These are phyloP conservation scores for Penicillium sumatraense DNA, from an alignment of 2,329 filamentous ascomycete species.

Conservation along the genomic window DNA sequence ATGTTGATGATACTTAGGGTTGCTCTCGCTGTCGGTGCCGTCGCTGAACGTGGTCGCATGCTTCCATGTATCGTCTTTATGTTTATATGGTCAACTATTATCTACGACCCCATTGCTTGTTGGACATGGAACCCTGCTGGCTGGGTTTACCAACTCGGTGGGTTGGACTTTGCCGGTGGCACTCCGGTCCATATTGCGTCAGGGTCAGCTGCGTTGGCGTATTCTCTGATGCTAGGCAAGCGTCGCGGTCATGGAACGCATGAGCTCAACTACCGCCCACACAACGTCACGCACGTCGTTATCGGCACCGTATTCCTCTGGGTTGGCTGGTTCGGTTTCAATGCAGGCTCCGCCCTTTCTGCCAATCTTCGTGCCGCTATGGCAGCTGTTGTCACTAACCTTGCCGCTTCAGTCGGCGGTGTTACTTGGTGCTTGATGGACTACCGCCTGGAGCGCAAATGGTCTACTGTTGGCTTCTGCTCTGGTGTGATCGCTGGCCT, in stretches of 20 bases:
- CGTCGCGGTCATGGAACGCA: slow-evolving; percentile 82
- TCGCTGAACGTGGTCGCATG: slow-evolving; percentile 86
- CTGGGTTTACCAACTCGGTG: slow-evolving; percentile 79
- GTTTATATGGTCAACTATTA: slow-evolving; percentile 87
- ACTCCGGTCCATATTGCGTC: slow-evolving; percentile 89
- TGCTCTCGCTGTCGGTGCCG: slow-evolving; percentile 80
- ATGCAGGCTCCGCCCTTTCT: slow-evolving; percentile 78
- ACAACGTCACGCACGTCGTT: slow-evolving; percentile 91
- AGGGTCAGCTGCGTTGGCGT: slow-evolving; percentile 81
- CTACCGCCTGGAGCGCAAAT: slow-evolving; percentile 86
- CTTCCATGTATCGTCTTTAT: slow-evolving; percentile 88
- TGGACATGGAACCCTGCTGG: slow-evolving; percentile 90
- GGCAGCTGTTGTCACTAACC: slow-evolving; percentile 83
- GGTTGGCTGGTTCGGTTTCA: slow-evolving; percentile 97
- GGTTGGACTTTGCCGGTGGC: slow-evolving; percentile 86
- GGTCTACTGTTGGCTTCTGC: slow-evolving; percentile 92
- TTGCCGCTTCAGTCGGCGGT: slow-evolving; percentile 81
- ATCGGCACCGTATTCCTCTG: slow-evolving; percentile 92
- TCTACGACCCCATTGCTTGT: slow-evolving; percentile 92
- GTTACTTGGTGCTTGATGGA: slow-evolving; percentile 90
- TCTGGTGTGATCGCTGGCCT: slow-evolving; percentile 86
- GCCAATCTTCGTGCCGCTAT: slow-evolving; percentile 85
- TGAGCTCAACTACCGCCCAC: slow-evolving; percentile 87
- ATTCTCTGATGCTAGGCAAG: slow-evolving; percentile 90
- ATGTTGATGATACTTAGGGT: slow-evolving; percentile 56